Evolutionary conservation across 805 yeast species (phyloP).

Genomic region (Kluyveromyces aestuarii): DNA sequence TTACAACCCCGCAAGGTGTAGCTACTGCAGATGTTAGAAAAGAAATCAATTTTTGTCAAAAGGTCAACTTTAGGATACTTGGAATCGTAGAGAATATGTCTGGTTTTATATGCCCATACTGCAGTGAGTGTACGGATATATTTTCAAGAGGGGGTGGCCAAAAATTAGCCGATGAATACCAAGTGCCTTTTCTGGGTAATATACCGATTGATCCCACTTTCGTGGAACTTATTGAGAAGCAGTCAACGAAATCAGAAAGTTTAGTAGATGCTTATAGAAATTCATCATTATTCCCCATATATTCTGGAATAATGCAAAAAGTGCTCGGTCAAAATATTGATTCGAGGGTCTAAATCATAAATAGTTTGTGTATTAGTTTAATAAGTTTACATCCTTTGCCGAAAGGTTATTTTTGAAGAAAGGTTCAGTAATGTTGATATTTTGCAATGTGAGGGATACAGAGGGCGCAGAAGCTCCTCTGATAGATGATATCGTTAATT

Average conservation of each 20-base stretch:
- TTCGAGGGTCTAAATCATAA: constrained; percentile 8
- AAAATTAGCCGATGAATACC: constrained; percentile 50
- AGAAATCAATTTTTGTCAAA: constrained; percentile 84
- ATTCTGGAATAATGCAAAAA: constrained; percentile 36
- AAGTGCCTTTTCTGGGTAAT: constrained; percentile 67
- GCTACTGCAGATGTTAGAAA: constrained; percentile 92
- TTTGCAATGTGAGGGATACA: constrained; percentile 11
- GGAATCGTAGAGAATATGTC: constrained; percentile 96
- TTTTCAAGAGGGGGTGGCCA: constrained; percentile 92
- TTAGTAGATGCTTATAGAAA: constrained; percentile 31
- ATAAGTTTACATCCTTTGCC: background rate
- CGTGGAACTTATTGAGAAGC: constrained; percentile 74
- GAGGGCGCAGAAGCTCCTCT: constrained; percentile 9
- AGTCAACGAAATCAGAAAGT: constrained; percentile 20
- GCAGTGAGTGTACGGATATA: constrained; percentile 85
- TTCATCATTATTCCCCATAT: constrained; percentile 31
- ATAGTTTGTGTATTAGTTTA: background rate
- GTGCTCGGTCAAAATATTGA: constrained; percentile 25
- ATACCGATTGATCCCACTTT: constrained; percentile 92
- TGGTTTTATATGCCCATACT: constrained; percentile 91
- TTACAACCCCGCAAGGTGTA: constrained; percentile 92
- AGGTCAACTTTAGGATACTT: constrained; percentile 68
- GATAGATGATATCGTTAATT: constrained; percentile 4
- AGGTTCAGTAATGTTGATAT: constrained; percentile 9
- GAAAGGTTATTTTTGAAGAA: background rate